Conservation (phyloP, 2,329 filamentous ascomycete species). For the Beauveria sp. region DNA sequence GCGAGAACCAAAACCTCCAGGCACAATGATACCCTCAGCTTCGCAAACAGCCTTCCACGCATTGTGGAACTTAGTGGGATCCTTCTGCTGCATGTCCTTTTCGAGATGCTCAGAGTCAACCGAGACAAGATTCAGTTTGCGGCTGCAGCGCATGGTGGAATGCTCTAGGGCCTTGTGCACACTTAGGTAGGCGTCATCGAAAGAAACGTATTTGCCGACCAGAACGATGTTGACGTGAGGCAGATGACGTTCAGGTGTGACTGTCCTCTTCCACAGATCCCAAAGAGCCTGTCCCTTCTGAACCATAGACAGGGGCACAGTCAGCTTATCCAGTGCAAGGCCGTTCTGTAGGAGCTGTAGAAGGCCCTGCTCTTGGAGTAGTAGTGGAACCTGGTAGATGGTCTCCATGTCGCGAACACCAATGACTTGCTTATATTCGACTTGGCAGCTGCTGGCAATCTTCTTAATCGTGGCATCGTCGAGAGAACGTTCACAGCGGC, state of each 20-base stretch:
- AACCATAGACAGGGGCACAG: constrained; percentile 44
- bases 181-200: constrained; percentile 79
- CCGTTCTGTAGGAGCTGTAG: constrained; percentile 57
- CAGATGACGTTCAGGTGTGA: constrained; percentile 57
- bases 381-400: constrained; percentile 91
- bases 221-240: constrained; percentile 70
- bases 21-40: constrained; percentile 52
- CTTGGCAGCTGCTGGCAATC: constrained; percentile 82
- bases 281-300: constrained; percentile 63
- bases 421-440: constrained; percentile 77
- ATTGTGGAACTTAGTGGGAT: constrained; percentile 71
- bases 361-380: constrained; percentile 74
- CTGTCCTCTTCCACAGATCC: constrained; percentile 68
- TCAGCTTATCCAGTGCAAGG: constrained; percentile 55
- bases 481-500: constrained; percentile 74
- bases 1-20: constrained; percentile 72
- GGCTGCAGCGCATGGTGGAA: constrained; percentile 75
- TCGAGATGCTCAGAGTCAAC: constrained; percentile 84
- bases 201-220: constrained; percentile 84
- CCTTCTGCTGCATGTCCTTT: constrained; percentile 46
- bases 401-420: constrained; percentile 84
- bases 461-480: constrained; percentile 71
- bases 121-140: constrained; percentile 73
- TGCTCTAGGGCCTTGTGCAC: constrained; percentile 86
- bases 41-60: constrained; percentile 76